Evolutionary conservation across 106 monocot genomes (phyloP).

Genomic region (Platanthera guangdongensis): DNA sequence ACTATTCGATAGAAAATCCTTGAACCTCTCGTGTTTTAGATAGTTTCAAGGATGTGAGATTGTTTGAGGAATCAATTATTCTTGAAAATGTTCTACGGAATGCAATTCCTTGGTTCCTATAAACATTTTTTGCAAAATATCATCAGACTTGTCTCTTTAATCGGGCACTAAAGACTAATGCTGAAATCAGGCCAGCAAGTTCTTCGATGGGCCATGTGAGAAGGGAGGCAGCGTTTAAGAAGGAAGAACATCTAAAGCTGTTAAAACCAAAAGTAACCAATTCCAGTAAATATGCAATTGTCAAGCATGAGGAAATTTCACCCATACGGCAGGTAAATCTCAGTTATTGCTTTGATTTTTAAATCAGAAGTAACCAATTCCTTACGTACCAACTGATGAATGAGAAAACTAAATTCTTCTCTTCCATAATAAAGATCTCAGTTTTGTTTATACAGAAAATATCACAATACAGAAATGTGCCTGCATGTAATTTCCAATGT

Average conservation of each 20-base stretch:
- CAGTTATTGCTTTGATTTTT: not conserved
- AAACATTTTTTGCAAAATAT: not conserved
- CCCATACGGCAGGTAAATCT: slow-evolving; percentile 25
- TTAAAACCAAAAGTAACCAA: slow-evolving; percentile 24
- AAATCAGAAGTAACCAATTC: not conserved
- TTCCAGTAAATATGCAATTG: slow-evolving; percentile 3
- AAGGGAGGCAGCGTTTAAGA: slow-evolving; percentile 16
- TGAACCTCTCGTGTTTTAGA: not conserved
- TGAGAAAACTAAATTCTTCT: not conserved
- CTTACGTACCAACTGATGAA: not conserved
- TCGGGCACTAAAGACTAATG: not conserved
- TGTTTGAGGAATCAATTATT: not conserved
- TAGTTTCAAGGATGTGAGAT: not conserved
- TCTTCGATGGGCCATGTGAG: slow-evolving; percentile 8
- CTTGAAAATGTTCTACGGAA: not conserved
- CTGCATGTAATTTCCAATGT: not conserved
- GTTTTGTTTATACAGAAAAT: not conserved
- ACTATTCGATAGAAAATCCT: not conserved
- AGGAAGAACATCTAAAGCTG: slow-evolving; percentile 18
- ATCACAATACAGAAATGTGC: not conserved
- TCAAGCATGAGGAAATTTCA: slow-evolving; percentile 30
- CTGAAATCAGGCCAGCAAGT: slow-evolving; percentile 22
- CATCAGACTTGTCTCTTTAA: not conserved
- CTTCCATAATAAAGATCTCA: not conserved
- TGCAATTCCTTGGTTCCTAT: not conserved